Conservation (phyloP, 2,329 filamentous ascomycete species). For the Laburnicola sp. region DNA sequence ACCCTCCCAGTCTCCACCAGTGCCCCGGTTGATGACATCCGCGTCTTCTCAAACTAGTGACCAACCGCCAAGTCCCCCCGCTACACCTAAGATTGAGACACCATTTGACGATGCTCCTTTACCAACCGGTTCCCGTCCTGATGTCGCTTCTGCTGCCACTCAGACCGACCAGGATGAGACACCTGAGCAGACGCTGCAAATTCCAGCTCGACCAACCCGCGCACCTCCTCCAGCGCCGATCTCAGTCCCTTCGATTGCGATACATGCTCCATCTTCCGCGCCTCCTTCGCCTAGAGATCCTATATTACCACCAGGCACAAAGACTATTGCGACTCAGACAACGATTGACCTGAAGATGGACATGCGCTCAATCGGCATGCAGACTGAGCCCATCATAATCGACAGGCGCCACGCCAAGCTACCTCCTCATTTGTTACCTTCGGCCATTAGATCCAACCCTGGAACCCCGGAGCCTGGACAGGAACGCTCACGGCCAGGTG, state of each 20-base stretch:
- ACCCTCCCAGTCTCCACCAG: slow-evolving; percentile 14
- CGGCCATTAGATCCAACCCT: slow-evolving; percentile 65
- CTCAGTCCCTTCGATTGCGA: slow-evolving; percentile 81
- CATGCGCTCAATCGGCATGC: slow-evolving; percentile 64
- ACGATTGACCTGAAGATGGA: slow-evolving; percentile 54
- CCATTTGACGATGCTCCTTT: slow-evolving; percentile 49
- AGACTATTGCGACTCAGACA: slow-evolving; percentile 82
- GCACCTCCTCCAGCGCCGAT: slow-evolving; percentile 45
- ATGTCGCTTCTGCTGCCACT: slow-evolving; percentile 61
- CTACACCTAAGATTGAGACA: slow-evolving; percentile 60
- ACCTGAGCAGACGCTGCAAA: slow-evolving; percentile 5
- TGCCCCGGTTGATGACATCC: slow-evolving; percentile 61
- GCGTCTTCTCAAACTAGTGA: slow-evolving; percentile 65
- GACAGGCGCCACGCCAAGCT: slow-evolving; percentile 76
- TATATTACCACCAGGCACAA: slow-evolving; percentile 78
- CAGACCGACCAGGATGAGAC: slow-evolving; percentile 56
- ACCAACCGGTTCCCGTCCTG: slow-evolving; percentile 36
- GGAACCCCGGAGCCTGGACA: slow-evolving; percentile 42
- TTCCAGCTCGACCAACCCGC: slow-evolving; percentile 37
- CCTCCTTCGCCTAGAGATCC: slow-evolving; percentile 75
- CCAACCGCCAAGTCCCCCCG: slow-evolving; percentile 65
- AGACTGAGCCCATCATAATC: slow-evolving; percentile 89
- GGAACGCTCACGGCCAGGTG: slow-evolving; percentile 9
- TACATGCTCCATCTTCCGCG: slow-evolving; percentile 83
- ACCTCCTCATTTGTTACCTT: slow-evolving; percentile 77